These are phyloP conservation scores for Penicillium cinerascens DNA, from an alignment of 495 filamentous ascomycete genomes.

Conservation along the genomic window DNA sequence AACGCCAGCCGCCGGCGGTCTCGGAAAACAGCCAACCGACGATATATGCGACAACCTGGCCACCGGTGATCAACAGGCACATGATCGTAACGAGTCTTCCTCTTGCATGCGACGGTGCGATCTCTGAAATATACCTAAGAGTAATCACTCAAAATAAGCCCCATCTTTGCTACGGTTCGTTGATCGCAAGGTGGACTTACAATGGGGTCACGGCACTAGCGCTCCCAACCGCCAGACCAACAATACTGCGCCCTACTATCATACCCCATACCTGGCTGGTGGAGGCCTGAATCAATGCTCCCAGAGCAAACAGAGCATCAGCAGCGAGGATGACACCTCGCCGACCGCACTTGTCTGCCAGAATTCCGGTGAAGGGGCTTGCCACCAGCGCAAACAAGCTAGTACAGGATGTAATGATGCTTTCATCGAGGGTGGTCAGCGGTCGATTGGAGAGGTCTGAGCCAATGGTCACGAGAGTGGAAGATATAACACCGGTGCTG, in stretches of 20 bases:
- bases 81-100: constrained; percentile 76
- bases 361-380: constrained; percentile 68
- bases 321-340: constrained; percentile 73
- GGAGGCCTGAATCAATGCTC: constrained; percentile 67
- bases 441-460: constrained; percentile 65
- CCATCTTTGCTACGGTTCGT: not conserved
- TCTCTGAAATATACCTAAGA: constrained; percentile 71
- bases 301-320: constrained; percentile 72
- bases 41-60: constrained; percentile 83
- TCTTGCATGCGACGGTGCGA: constrained; percentile 70
- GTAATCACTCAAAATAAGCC: not conserved
- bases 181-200: constrained; percentile 32
- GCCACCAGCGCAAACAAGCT: constrained; percentile 75
- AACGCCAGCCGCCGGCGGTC: constrained; percentile 72
- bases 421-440: constrained; percentile 75
- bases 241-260: constrained; percentile 74
- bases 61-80: constrained; percentile 76
- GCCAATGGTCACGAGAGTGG: constrained; percentile 76
- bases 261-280: constrained; percentile 62
- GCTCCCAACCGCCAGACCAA: constrained; percentile 78
- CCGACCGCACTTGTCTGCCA: constrained; percentile 73
- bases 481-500: constrained; percentile 89
- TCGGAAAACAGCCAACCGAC: constrained; percentile 63
- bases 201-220: constrained; percentile 81
- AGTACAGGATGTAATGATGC: constrained; percentile 77